phyloP scores from a whole-genome alignment of 2,329 filamentous ascomycete genomes.

The Exophiala lecanii-corni region DNA sequence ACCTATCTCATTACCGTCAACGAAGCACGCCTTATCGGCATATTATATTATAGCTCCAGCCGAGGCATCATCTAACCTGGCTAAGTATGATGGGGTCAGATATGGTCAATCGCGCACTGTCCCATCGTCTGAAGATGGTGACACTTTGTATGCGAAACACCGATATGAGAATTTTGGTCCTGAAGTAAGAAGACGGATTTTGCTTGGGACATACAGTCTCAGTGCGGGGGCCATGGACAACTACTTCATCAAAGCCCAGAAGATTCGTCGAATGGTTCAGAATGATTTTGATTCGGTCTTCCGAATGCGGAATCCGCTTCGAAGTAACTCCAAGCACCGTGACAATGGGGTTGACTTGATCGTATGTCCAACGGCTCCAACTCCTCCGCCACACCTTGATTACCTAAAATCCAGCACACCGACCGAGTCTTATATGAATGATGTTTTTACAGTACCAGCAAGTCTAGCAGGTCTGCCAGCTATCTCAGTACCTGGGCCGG shows the following conservation, averaged over 20 bases:
- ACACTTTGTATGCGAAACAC: constrained; percentile 69
- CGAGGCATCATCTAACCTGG: constrained; percentile 91
- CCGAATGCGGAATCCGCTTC: constrained; percentile 61
- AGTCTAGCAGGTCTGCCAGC: constrained; percentile 88
- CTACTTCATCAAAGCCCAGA: constrained; percentile 93
- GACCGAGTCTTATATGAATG: constrained; percentile 82
- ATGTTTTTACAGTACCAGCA: constrained; percentile 92
- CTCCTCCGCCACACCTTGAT: constrained; percentile 61
- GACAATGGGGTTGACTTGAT: constrained; percentile 74
- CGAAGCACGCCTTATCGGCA: constrained; percentile 77
- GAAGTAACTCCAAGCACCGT: constrained; percentile 26
- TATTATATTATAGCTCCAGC: constrained; percentile 96
- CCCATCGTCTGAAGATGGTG: constrained; percentile 49
- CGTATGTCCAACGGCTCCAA: constrained; percentile 80
- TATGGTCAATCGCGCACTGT: constrained; percentile 63
- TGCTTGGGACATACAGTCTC: constrained; percentile 84
- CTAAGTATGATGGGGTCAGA: constrained; percentile 95
- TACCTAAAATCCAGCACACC: constrained; percentile 46
- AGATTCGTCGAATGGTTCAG: constrained; percentile 76
- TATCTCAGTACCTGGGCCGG: constrained; percentile 68
- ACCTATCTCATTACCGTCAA: constrained; percentile 75
- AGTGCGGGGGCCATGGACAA: constrained; percentile 91
- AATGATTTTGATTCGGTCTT: constrained; percentile 83
- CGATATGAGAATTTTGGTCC: constrained; percentile 71
- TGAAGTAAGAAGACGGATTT: constrained; percentile 80